These are phyloP conservation scores for Rhynchosporium secalis DNA, from an alignment of 2,329 filamentous ascomycete genomes.

Conservation along the genomic window DNA sequence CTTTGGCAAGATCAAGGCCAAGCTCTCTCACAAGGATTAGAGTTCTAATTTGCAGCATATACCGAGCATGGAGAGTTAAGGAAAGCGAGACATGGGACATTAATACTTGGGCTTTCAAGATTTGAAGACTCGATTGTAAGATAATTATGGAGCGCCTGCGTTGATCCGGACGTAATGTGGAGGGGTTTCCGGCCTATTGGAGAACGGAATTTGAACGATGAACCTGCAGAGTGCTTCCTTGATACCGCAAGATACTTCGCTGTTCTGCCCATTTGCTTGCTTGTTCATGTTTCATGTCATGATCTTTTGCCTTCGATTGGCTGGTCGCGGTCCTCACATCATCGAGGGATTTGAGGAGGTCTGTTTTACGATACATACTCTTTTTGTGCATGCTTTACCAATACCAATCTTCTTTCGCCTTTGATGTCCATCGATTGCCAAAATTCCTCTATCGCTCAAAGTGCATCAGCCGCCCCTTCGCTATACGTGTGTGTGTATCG, in stretches of 20 bases:
- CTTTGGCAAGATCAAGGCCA: conserved; percentile 52
- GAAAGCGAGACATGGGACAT: conserved; percentile 10
- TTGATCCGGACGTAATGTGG: conserved; percentile 17
- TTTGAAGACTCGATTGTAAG: conserved; percentile 30
- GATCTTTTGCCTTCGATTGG: background rate
- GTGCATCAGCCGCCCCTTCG: too few relatives aligned
- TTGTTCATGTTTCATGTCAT: conserved; percentile 5
- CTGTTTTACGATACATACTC: too few relatives aligned
- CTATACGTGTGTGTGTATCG: too few relatives aligned
- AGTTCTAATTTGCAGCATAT: background rate
- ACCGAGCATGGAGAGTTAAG: background rate
- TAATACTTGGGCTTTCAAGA: conserved; percentile 19
- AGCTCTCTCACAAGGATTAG: conserved; percentile 43
- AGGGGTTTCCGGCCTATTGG: background rate
- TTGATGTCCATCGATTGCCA: too few relatives aligned
- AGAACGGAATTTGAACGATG: background rate
- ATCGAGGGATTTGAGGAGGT: too few relatives aligned
- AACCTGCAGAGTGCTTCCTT: conserved; percentile 15
- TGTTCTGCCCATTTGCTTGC: conserved; percentile 8
- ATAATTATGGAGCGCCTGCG: conserved; percentile 28
- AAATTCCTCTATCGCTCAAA: too few relatives aligned
- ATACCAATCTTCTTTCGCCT: too few relatives aligned
- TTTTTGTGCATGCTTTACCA: too few relatives aligned
- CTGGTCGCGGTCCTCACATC: too few relatives aligned
- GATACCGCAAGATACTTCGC: conserved; percentile 21